phyloP scores from a whole-genome alignment of 768 basidiomycete species.

The Rhodotorula graminis region DNA sequence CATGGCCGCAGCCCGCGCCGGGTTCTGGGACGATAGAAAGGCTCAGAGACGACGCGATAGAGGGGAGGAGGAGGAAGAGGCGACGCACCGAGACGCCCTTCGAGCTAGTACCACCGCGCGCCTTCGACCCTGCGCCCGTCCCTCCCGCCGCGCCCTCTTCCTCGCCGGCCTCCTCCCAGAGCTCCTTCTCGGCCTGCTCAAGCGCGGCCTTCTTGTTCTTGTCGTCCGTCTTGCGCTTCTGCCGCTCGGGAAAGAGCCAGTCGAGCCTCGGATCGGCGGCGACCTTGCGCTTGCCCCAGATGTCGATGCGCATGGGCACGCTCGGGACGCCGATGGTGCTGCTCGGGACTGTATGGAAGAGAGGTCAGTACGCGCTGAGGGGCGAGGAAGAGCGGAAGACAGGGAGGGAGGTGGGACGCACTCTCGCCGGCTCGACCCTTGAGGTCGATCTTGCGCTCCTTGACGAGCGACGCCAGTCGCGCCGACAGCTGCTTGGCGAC shows the following conservation, averaged over 20 bases:
- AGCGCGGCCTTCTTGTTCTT: not conserved
- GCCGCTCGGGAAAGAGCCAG: conserved; percentile 23
- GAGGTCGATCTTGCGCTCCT: conserved; percentile 17
- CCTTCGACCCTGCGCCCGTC: not conserved
- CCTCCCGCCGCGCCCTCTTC: not conserved
- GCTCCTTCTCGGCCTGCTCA: not conserved
- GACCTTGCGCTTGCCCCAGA: conserved; percentile 25
- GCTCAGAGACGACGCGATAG: not conserved
- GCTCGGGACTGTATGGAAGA: conserved; percentile 2
- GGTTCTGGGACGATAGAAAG: not conserved
- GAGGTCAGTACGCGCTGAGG: not conserved
- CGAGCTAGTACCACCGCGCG: not conserved
- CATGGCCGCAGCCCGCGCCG: not conserved
- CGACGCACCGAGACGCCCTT: not conserved
- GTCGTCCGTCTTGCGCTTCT: conserved; percentile 3
- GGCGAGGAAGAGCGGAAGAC: too few relatives aligned
- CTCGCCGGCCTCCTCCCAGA: not conserved
- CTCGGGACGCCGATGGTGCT: not conserved
- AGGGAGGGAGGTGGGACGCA: not conserved
- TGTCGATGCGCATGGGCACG: conserved; percentile 15
- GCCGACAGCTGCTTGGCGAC: conserved; percentile 10
- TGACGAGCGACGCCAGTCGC: conserved; percentile 15
- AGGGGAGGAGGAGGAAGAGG: not conserved
- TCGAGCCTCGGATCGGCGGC: conserved; percentile 19
- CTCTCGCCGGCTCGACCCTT: conserved; percentile 2